Percentiles rank a stretch among this genome's conserved stretches.
phyloP scores from a whole-genome alignment of 2,329 filamentous ascomycete species.

The Verticillium klebahnii region DNA sequence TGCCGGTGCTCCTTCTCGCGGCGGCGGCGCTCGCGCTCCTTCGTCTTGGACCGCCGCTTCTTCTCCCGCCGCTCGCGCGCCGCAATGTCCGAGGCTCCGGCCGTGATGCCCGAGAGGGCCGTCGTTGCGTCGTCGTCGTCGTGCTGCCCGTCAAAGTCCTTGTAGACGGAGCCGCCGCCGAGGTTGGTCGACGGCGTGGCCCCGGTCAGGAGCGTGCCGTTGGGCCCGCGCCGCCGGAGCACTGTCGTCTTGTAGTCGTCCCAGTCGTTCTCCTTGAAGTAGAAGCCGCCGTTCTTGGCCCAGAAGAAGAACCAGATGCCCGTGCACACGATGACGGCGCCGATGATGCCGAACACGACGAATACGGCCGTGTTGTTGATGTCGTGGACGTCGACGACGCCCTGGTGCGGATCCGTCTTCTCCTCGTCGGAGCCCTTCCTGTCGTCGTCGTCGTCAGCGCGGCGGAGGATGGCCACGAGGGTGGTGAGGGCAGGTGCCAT shows the following conservation, averaged over 20 bases:
- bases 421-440: constrained; percentile 19
- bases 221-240: constrained; percentile 79
- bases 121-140: constrained; percentile 36
- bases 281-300: constrained; percentile 93
- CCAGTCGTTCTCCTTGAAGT: constrained; percentile 84
- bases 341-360: constrained; percentile 80
- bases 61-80: constrained; percentile 53
- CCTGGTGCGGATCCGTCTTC: constrained; percentile 33
- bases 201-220: constrained; percentile 79
- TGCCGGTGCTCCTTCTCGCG: constrained; percentile 23
- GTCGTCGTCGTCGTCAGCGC: constrained; percentile 22
- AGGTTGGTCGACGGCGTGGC: constrained; percentile 79
- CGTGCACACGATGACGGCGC: constrained; percentile 66
- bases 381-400: constrained; percentile 47
- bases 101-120: constrained; percentile 50
- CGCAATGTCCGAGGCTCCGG: constrained; percentile 49
- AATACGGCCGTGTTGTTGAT: constrained; percentile 72
- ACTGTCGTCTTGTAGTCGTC: constrained; percentile 98
- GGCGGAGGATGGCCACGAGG: constrained; percentile 27
- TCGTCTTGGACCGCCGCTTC: constrained; percentile 43
- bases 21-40: constrained; percentile 25
- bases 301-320: constrained; percentile 98
- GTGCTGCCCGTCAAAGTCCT: constrained; percentile 48
- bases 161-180: constrained; percentile 83
- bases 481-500: constrained; percentile 31